Evolutionary conservation across 306 rosid species (phyloP).

Genomic region (Dalbergia oliveri): DNA sequence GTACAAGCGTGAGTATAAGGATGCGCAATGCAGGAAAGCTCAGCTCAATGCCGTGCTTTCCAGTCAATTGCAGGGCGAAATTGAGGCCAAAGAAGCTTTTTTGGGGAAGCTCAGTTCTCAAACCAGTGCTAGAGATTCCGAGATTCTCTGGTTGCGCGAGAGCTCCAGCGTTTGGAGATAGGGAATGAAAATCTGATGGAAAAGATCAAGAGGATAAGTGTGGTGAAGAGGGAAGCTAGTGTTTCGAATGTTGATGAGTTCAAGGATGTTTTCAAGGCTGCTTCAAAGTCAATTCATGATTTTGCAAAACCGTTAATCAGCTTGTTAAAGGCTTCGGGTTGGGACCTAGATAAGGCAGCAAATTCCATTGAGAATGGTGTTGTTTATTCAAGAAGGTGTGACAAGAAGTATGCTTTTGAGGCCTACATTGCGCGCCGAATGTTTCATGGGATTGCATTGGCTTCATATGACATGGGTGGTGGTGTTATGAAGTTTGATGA

Average conservation of each 20-base stretch:
- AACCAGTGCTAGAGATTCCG: conserved; percentile 58
- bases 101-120: conserved; percentile 65
- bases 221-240: conserved; percentile 54
- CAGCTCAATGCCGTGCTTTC: conserved; percentile 43
- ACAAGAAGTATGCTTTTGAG: conserved; percentile 88
- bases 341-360: conserved; percentile 82
- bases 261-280: conserved; percentile 57
- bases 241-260: conserved; percentile 57
- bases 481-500: conserved; percentile 66
- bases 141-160: conserved; percentile 51
- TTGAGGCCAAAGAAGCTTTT: conserved; percentile 57
- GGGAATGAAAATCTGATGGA: conserved; percentile 52
- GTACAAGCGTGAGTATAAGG: conserved; percentile 64
- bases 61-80: conserved; percentile 51
- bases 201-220: conserved; percentile 54
- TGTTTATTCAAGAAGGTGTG: conserved; percentile 67
- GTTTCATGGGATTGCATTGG: conserved; percentile 57
- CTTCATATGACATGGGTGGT: conserved; percentile 54
- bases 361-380: conserved; percentile 61
- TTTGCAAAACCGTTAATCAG: conserved; percentile 81
- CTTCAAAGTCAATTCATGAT: conserved; percentile 78
- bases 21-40: conserved; percentile 47
- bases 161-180: conserved; percentile 58
- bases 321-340: conserved; percentile 84
- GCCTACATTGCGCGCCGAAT: conserved; percentile 76